Conservation (phyloP, 495 filamentous ascomycete genomes). For the Jackrogersella multiformis region DNA sequence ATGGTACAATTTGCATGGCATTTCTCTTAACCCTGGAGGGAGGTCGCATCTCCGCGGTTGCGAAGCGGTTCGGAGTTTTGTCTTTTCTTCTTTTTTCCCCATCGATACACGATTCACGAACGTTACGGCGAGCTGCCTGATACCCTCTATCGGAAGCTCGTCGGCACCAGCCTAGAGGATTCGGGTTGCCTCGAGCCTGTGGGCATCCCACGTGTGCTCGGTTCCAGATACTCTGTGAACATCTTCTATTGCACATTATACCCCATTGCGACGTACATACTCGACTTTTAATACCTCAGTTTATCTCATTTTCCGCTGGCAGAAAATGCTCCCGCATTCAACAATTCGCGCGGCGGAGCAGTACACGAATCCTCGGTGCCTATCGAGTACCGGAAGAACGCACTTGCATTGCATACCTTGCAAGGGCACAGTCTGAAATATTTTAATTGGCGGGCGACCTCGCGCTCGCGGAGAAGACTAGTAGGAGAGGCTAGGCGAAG, state of each 20-base stretch:
- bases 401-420: conserved; percentile 12
- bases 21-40: conserved; percentile 38
- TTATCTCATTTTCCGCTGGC: conserved; percentile 30
- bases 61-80: conserved; percentile 47
- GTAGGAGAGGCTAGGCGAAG: not conserved
- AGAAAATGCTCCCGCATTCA: conserved; percentile 38
- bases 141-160: conserved; percentile 19
- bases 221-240: conserved; percentile 18
- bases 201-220: conserved; percentile 41
- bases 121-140: conserved; percentile 26
- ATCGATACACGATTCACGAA: conserved; percentile 43
- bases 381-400: conserved; percentile 2
- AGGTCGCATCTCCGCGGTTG: conserved; percentile 38
- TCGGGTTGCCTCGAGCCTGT: conserved; percentile 45
- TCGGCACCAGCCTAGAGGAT: conserved; percentile 13
- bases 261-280: conserved; percentile 44
- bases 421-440: conserved; percentile 1
- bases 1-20: conserved; percentile 42
- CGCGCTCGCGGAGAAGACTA: not conserved
- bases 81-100: conserved; percentile 30
- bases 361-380: conserved; percentile 11
- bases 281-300: conserved; percentile 36
- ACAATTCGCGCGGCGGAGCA: conserved; percentile 22
- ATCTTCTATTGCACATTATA: conserved; percentile 45
- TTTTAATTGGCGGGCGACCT: conserved; percentile 19